Conservation (phyloP, 2,329 filamentous ascomycete genomes). For the Blastomyces silverae region DNA sequence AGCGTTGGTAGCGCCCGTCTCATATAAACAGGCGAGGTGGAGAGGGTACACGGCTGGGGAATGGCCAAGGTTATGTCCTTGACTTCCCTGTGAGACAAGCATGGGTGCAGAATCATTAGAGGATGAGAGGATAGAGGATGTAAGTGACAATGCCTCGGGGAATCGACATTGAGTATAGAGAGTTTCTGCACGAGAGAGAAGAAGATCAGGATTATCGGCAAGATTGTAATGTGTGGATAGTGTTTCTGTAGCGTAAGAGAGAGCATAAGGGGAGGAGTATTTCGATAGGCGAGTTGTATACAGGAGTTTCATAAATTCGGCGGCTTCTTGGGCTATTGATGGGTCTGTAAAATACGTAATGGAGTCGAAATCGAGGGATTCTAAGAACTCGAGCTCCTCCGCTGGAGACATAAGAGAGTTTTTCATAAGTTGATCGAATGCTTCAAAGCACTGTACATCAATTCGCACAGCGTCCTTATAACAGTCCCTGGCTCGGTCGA, state of each 20-base stretch:
- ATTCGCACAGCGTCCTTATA: constrained; percentile 97
- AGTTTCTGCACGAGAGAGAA: constrained; percentile 82
- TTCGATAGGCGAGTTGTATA: constrained; percentile 95
- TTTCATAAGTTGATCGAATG: constrained; percentile 95
- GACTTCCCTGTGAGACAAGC: constrained; percentile 24
- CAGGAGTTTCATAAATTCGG: constrained; percentile 89
- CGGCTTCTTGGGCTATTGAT: constrained; percentile 71
- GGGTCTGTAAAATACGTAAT: constrained; percentile 61
- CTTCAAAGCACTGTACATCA: constrained; percentile 96
- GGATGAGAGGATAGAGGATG: constrained; percentile 69
- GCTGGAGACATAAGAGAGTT: constrained; percentile 85
- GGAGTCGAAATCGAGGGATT: constrained; percentile 82
- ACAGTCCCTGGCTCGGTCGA: constrained; percentile 94
- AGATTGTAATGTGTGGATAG: constrained; percentile 92
- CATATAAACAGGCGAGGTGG: constrained; percentile 83
- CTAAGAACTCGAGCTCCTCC: constrained; percentile 83
- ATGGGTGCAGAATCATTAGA: constrained; percentile 66
- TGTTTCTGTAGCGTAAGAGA: constrained; percentile 79
- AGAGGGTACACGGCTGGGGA: constrained; percentile 65
- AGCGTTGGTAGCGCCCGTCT: constrained; percentile 77
- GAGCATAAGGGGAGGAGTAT: constrained; percentile 78
- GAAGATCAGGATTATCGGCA: constrained; percentile 75
- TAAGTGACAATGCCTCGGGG: constrained; percentile 75
- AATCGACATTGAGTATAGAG: constrained; percentile 94
- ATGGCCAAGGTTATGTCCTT: constrained; percentile 39